Conservation (phyloP, 2,329 filamentous ascomycete species). For the Zymoseptoria passerinii region DNA sequence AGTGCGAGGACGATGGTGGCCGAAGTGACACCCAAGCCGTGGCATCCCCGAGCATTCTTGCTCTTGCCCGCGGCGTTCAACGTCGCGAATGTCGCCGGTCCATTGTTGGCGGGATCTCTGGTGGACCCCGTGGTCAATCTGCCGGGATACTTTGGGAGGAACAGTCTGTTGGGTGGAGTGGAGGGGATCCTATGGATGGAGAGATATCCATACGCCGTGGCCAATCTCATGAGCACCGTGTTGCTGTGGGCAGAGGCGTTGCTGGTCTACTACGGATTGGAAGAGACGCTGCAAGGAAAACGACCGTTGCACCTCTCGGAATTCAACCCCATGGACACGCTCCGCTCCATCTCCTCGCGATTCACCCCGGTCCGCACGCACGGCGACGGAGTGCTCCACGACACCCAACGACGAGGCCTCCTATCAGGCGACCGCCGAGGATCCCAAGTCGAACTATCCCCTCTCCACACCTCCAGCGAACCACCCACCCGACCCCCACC, state of each 20-base stretch:
- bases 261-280: constrained; percentile 50
- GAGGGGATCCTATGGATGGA: constrained; percentile 53
- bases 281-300: constrained; percentile 42
- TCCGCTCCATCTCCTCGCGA: constrained; percentile 14
- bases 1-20: constrained; percentile 37
- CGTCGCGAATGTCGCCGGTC: constrained; percentile 34
- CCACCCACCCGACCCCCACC: constrained; percentile 31
- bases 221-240: constrained; percentile 53
- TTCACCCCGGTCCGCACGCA: constrained; percentile 19
- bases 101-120: constrained; percentile 53
- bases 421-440: constrained; percentile 23
- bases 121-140: constrained; percentile 52
- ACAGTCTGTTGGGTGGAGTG: constrained; percentile 45
- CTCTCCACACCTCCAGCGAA: constrained; percentile 29
- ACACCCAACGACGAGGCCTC: constrained; percentile 25
- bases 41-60: constrained; percentile 35
- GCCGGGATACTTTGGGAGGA: constrained; percentile 50
- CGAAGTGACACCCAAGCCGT: constrained; percentile 33
- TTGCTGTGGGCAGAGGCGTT: constrained; percentile 47
- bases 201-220: constrained; percentile 54
- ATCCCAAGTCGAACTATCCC: constrained; percentile 26
- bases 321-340: constrained; percentile 20
- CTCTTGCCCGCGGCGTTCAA: constrained; percentile 36
- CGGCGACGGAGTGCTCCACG: constrained; percentile 23
- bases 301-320: constrained; percentile 17